Base-by-base conservation (phyloP, 2,329 filamentous ascomycete species). In the Xylaria sp. region DNA sequence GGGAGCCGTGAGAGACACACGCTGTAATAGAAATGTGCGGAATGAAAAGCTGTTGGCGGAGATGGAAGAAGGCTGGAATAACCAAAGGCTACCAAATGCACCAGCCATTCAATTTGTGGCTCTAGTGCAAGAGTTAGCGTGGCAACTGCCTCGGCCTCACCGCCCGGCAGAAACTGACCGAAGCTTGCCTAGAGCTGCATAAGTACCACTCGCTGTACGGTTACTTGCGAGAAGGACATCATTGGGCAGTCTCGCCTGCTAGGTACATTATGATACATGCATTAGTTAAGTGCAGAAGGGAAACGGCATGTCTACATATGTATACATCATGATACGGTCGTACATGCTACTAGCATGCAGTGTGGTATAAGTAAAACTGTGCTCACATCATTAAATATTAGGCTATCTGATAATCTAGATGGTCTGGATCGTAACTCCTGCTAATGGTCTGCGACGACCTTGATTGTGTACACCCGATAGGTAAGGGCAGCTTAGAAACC, bases 81-180 rank as follows among this genome's bases (percentile, higher is more conserved):
- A 67, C 46, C 59, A 65, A 63, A 18, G 5, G 4, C 15, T 15
- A 46, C 6, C 6, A 46, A 69, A 55, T 23, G 48, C 15, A 50
- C 72, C 72, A 73, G 72, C 72, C 72, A 73, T 72, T 69, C 69
- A 70, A 66, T 66, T 69, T 72, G 69, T 69, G 65, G 65, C 65
- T 52, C 69, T 58, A 51, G 67, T 56, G 63, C 28, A 28, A 34
- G 50, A 58, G 41, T 39, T 59, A 63, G 60, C 67, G 46, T 50
- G 44, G 39, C 20, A 44, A 50, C 34, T 64, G 44, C 56, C 25
- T 20, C 12, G 8, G n/a, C 3, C 50, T 63, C 59, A 72, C 69
- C 69, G 69, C 69, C 69, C 65, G 67, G 69, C 69, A 72, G 65
- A 70, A 69, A 56, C 8, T 34, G 34, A 15, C 25, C 7, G 41